Conservation (phyloP, 129 eudicot genomes). For the Flaveria bidentis region DNA sequence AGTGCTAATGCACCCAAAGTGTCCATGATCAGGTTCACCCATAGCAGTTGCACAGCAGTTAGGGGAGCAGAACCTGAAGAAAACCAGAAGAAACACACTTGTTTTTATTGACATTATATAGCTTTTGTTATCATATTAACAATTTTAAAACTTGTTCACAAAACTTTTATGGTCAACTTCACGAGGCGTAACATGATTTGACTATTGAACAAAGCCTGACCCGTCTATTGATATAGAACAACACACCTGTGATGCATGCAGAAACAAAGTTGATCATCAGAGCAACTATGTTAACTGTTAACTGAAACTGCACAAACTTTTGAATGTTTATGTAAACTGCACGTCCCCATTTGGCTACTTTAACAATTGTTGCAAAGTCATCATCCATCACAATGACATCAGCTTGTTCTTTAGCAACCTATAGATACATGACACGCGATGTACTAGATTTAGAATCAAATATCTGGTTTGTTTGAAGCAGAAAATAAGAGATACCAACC, state of each 20-base stretch:
- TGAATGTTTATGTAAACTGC: conserved; percentile 91
- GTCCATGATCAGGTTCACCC: conserved; percentile 98
- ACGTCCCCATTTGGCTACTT: conserved; percentile 96
- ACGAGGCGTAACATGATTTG: background rate
- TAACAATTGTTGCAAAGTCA: conserved; percentile 81
- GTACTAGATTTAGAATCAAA: background rate
- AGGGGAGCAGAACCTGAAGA: conserved; percentile 84
- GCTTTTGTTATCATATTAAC: background rate
- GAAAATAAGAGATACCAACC: conserved; percentile 44
- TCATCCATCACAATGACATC: conserved; percentile 91
- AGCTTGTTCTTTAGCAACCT: conserved; percentile 98
- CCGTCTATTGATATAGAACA: background rate
- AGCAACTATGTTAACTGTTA: conserved; percentile 94
- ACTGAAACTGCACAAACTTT: conserved; percentile 96
- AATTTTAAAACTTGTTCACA: background rate
- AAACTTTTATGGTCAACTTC: background rate
- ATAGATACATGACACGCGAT: background rate
- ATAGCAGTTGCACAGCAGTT: conserved; percentile 87
- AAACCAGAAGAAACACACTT: background rate
- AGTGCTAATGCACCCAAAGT: conserved; percentile 90
- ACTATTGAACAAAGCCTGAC: background rate
- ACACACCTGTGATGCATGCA: conserved; percentile 77
- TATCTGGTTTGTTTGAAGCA: background rate
- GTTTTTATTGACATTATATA: background rate
- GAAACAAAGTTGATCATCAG: conserved; percentile 90